Evolutionary conservation across 2,329 filamentous ascomycete genomes (phyloP).

Genomic region (Trichoderma harzianum): DNA sequence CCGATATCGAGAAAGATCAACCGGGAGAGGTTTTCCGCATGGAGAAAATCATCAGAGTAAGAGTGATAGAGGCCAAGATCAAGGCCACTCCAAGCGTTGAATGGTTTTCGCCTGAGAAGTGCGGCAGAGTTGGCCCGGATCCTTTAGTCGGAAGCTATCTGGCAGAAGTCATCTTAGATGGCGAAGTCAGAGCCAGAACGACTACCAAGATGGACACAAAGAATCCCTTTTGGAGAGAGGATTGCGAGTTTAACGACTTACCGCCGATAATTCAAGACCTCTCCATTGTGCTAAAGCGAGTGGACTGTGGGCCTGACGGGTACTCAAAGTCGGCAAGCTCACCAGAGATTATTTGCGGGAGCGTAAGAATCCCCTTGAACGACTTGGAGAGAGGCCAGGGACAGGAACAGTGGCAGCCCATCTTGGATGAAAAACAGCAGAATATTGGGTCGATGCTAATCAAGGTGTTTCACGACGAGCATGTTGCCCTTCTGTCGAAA

Average conservation of each 20-base stretch:
- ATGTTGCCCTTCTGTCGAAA: conserved; percentile 79
- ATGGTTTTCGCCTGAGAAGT: conserved; percentile 23
- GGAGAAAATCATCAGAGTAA: conserved; percentile 57
- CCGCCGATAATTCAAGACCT: conserved; percentile 66
- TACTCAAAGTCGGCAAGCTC: conserved; percentile 38
- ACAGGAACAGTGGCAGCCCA: conserved; percentile 82
- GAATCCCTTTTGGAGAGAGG: conserved; percentile 79
- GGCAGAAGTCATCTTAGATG: conserved; percentile 75
- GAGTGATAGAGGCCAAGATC: conserved; percentile 62
- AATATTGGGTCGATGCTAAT: conserved; percentile 80
- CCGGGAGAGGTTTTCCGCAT: conserved; percentile 55
- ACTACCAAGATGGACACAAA: conserved; percentile 67
- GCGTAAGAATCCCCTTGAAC: conserved; percentile 78
- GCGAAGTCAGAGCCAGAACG: conserved; percentile 73
- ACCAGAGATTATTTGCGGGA: conserved; percentile 58
- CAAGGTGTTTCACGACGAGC: conserved; percentile 79
- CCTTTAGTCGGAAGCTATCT: conserved; percentile 65
- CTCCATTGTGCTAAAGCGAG: conserved; percentile 68
- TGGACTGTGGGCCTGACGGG: conserved; percentile 49
- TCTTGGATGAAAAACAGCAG: conserved; percentile 73
- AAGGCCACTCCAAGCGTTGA: conserved; percentile 36
- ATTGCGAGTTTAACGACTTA: conserved; percentile 72
- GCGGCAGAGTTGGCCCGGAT: conserved; percentile 36
- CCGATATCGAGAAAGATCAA: conserved; percentile 38
- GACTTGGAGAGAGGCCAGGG: conserved; percentile 74